phyloP scores from a whole-genome alignment of 2,329 filamentous ascomycete species.

The Thelonectria discophora region DNA sequence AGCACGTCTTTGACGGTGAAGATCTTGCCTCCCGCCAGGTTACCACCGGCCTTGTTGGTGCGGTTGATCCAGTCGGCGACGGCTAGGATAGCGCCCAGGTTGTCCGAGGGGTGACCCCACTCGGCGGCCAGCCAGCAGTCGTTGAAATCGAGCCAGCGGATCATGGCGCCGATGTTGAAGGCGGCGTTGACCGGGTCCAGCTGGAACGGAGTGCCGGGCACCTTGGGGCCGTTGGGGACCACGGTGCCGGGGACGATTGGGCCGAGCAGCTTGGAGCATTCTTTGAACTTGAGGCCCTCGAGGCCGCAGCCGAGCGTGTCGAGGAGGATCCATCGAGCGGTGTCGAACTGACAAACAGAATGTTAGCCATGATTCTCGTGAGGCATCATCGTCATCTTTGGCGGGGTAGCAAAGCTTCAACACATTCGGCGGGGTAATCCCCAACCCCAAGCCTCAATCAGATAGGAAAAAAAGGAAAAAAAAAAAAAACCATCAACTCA shows the following conservation, averaged over 20 bases:
- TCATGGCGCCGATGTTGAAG: slow-evolving; percentile 99
- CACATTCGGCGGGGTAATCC: slow-evolving; percentile 14
- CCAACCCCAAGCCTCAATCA: not conserved
- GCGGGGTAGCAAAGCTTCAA: slow-evolving; percentile 25
- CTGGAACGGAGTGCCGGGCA: slow-evolving; percentile 91
- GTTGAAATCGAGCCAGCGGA: slow-evolving; percentile 99
- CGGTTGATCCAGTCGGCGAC: slow-evolving; percentile 98
- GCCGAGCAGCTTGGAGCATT: slow-evolving; percentile 94
- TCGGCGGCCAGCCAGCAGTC: slow-evolving; percentile 99
- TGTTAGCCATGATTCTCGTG: slow-evolving; percentile 19
- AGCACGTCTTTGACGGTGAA: slow-evolving; percentile 90
- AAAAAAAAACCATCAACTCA: slow-evolving; percentile 58
- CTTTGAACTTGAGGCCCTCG: slow-evolving; percentile 92
- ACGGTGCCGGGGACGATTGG: slow-evolving; percentile 89
- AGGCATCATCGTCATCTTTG: not conserved
- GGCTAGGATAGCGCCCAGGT: slow-evolving; percentile 94
- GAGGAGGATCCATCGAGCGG: slow-evolving; percentile 93
- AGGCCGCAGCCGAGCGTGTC: slow-evolving; percentile 97
- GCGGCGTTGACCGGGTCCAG: slow-evolving; percentile 95
- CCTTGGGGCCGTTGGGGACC: slow-evolving; percentile 90
- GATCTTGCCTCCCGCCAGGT: slow-evolving; percentile 87
- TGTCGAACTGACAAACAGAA: slow-evolving; percentile 76
- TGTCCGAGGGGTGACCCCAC: slow-evolving; percentile 99
- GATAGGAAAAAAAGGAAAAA: no score
- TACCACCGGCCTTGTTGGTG: slow-evolving; percentile 78